These are phyloP conservation scores for Vitis hybrid DNA, from an alignment of 177 flowering plant species.

Conservation along the genomic window DNA sequence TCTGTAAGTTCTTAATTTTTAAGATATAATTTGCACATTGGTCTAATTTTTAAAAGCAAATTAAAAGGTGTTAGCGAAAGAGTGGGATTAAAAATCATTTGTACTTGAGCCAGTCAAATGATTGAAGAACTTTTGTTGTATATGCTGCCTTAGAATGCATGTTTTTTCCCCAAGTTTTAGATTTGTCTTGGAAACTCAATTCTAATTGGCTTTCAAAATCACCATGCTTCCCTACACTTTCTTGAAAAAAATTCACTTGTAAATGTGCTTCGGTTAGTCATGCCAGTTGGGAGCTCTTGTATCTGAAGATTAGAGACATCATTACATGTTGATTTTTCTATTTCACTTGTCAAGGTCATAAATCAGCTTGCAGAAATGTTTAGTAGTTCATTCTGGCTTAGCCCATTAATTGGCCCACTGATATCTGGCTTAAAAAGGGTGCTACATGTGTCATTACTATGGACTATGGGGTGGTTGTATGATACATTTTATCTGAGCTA, in stretches of 20 bases:
- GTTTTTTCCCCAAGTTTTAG: no score
- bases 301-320: not conserved
- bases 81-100: no score
- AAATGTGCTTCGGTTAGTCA: not conserved
- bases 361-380: not conserved
- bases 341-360: not conserved
- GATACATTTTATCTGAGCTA: not conserved
- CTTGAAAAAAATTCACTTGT: not conserved
- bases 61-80: no score
- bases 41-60: no score
- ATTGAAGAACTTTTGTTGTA: no score
- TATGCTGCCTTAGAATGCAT: no score
- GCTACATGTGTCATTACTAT: not conserved
- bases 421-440: not conserved
- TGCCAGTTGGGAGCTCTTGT: not conserved
- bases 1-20: no score
- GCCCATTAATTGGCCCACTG: not conserved
- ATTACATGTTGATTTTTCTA: not conserved
- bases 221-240: no score
- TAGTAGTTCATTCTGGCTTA: not conserved
- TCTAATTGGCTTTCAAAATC: no score
- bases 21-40: no score
- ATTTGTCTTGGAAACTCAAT: no score
- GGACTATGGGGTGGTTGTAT: not conserved
- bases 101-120: no score